Base-by-base conservation (phyloP, 257 asterid genomes). In the Paraleonurus japonicus region DNA sequence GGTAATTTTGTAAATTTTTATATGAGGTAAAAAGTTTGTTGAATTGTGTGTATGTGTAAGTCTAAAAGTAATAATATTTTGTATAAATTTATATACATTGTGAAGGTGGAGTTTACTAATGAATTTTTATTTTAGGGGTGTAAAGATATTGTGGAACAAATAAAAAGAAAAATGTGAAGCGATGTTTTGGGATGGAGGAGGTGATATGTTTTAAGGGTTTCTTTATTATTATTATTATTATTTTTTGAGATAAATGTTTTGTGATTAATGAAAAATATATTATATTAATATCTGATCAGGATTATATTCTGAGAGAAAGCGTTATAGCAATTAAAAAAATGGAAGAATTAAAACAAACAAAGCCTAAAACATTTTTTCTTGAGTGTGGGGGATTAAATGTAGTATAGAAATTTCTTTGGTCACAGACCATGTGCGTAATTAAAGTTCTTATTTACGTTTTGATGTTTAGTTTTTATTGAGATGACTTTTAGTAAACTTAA, bases 341-440 rank as follows among this genome's bases (percentile, higher is more conserved):
- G 2, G 16, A 43, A 43, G 17, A 43, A 12, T 43, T 16, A 3
- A 37, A 43, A 43, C 50, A 43, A 43, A 13, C 6, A 43, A 12
- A 43, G 50, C 12, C 50, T 3, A 43, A 43, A 39, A 11, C 47
- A 37, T 37, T 37, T 37, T 37, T 37, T 37, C 3, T 10, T 37
- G 13, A 10, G 45, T 1, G 5, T 2, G 13, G 7, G 54, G 20
- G 2, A 24, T 54, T 58, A 54, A 51, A 53, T 32, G 22, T 58
- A 6, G 50, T 45, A 11, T 64, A 41, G 15, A 10, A 28, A 53
- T 19, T 51, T 73, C 39, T 74, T 43, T 2, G 24, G 24, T 17
- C 70, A 59, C 78, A 73, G 50, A 59, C 27, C 75, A 68, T 68
- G 75, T 60, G 66, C 55, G 28, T 23, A 68, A 17, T 67, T 68